Evolutionary conservation across 2,329 filamentous ascomycete genomes (phyloP).

Genomic region (Magnaporthiopsis poae): DNA sequence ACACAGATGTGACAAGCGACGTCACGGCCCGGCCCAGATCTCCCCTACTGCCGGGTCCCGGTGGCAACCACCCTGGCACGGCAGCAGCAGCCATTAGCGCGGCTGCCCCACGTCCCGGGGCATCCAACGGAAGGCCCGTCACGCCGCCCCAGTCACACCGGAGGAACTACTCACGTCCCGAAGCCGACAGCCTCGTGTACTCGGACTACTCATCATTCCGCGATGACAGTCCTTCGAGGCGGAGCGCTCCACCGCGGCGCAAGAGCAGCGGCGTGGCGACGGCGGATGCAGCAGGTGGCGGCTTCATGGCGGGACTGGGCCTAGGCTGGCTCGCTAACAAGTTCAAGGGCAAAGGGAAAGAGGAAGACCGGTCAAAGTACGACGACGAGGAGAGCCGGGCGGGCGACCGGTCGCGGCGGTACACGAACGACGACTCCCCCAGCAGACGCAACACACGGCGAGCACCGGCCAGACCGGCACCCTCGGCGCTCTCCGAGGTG

Average conservation of each 20-base stretch:
- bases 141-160: conserved; percentile 40
- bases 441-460: conserved; percentile 27
- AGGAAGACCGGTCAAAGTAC: conserved; percentile 37
- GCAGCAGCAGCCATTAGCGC: conserved; percentile 39
- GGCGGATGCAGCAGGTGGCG: conserved; percentile 38
- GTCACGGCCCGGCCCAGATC: conserved; percentile 24
- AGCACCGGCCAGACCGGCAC: conserved; percentile 14
- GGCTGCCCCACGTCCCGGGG: conserved; percentile 28
- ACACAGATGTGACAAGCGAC: conserved; percentile 27
- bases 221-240: conserved; percentile 46
- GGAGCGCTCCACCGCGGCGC: conserved; percentile 28
- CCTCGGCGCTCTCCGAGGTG: conserved; percentile 21
- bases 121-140: conserved; percentile 26
- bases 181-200: conserved; percentile 34
- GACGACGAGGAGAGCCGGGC: conserved; percentile 45
- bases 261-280: conserved; percentile 28
- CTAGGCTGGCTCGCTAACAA: conserved; percentile 60
- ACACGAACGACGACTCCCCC: conserved; percentile 55
- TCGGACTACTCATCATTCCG: conserved; percentile 53
- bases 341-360: conserved; percentile 51
- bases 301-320: conserved; percentile 51
- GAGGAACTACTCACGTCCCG: conserved; percentile 28
- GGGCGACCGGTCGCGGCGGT: conserved; percentile 52
- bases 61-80: conserved; percentile 25
- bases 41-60: conserved; percentile 38